Base-by-base conservation (phyloP, 2,329 filamentous ascomycete genomes). In the Venturia nashicola region DNA sequence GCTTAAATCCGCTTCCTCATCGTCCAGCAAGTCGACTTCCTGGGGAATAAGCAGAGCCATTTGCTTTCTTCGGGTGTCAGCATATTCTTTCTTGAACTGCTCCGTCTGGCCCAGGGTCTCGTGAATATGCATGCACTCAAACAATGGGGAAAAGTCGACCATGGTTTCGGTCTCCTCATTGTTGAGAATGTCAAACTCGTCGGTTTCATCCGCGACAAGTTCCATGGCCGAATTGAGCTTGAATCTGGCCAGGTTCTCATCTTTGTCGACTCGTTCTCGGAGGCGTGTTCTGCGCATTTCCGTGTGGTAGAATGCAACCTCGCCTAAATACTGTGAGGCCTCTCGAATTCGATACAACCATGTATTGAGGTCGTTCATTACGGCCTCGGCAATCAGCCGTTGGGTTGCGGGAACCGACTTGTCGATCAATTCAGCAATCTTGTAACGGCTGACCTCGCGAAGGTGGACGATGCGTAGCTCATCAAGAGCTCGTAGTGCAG, bases 381-480 rank as follows among this genome's bases (percentile, higher is more conserved):
- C 94, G 16, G 92, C 91, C 75, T 97, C 93, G 4, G 93, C 93
- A 64, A 99, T 97, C 61, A 90, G 86, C 71, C 90, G 91, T 71
- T 96, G 91, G 0, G 91, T 97, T 3, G 90, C 86, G 1, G 94
- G 94, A 40, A 97, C 93, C 0, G 93, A 97, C 69, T 91, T 91
- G 74, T 97, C 93, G 68, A 99, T 97, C 78, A 96, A 85, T 72
- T 95, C 91, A 40, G 94, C 94, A 67, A 99, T 87, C 71, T 92
- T 93, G 76, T 97, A 95, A 68, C 97, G 91, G 1, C 90, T 95
- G 9, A 96, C 90, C 69, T 95, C 94, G 72, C 92, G 92, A 68
- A 99, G 83, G 72, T 97, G 91, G 68, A 99, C 92, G 75, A 96
- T 97, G 72, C 97, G 93, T 48, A 99, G 80, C 73, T 99, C 94